phyloP scores from a whole-genome alignment of 148 eudicot species.

The Silene latifolia region DNA sequence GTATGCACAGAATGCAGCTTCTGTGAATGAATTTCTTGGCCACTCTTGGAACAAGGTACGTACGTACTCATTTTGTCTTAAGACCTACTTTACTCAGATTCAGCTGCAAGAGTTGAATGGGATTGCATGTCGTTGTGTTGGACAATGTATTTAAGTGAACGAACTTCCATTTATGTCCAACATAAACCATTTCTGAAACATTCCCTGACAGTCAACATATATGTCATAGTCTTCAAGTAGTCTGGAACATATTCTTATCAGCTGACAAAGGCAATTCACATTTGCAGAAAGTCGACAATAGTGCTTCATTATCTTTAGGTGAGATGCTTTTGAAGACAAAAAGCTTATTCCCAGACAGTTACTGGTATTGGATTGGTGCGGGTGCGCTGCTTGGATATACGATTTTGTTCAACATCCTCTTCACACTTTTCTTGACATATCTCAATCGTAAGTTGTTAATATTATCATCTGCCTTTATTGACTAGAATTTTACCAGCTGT shows the following conservation, averaged over 20 bases:
- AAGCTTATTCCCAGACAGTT: slow-evolving; percentile 69
- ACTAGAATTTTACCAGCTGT: background rate
- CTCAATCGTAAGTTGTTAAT: slow-evolving; percentile 75
- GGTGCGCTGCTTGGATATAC: slow-evolving; percentile 89
- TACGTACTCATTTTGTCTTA: background rate
- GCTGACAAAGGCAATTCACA: slow-evolving; percentile 11
- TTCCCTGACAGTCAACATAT: background rate
- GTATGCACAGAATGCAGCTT: slow-evolving; percentile 99
- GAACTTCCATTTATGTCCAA: background rate
- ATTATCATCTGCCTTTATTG: slow-evolving; percentile 7
- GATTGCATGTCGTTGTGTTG: background rate
- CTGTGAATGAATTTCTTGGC: slow-evolving; percentile 91
- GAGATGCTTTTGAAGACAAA: slow-evolving; percentile 69
- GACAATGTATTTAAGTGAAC: background rate
- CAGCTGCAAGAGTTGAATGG: background rate
- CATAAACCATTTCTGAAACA: background rate
- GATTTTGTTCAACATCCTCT: slow-evolving; percentile 69
- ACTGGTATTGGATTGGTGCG: slow-evolving; percentile 98
- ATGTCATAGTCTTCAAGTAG: background rate
- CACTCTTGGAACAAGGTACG: slow-evolving; percentile 86
- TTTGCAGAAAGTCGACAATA: slow-evolving; percentile 61
- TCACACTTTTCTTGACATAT: slow-evolving; percentile 72
- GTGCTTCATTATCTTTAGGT: slow-evolving; percentile 59
- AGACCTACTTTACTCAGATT: background rate
- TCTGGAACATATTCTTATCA: background rate